Evolutionary conservation across 2,329 filamentous ascomycete genomes (phyloP).

Genomic region (Mariannaea sp.): DNA sequence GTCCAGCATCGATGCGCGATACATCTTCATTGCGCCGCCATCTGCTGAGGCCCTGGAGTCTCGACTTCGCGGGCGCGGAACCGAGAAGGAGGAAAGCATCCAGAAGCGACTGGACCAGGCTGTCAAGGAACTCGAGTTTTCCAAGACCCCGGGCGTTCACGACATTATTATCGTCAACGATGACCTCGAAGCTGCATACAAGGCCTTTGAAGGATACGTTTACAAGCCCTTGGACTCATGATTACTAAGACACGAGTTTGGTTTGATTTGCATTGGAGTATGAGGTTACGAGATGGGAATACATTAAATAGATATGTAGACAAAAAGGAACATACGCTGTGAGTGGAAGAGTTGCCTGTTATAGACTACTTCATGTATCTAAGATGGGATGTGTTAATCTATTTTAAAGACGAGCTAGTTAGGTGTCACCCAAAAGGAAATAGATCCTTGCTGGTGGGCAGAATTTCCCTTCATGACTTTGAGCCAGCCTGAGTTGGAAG

Average conservation of each 20-base stretch:
- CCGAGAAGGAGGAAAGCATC: conserved; percentile 75
- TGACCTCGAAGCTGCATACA: conserved; percentile 56
- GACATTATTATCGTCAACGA: conserved; percentile 48
- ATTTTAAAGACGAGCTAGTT: too few relatives aligned
- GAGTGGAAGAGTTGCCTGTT: neutral
- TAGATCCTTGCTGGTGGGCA: too few relatives aligned
- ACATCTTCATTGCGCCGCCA: conserved; percentile 85
- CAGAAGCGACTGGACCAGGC: conserved; percentile 73
- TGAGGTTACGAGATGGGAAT: neutral
- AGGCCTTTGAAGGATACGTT: conserved; percentile 56
- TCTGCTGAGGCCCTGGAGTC: conserved; percentile 74
- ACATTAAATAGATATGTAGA: neutral
- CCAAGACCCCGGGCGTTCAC: conserved; percentile 62
- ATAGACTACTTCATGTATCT: neutral
- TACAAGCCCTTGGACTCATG: conserved; percentile 36
- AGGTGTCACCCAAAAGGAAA: too few relatives aligned
- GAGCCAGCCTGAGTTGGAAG: too few relatives aligned
- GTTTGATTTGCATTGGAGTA: neutral
- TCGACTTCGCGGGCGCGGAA: conserved; percentile 74
- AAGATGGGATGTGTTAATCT: too few relatives aligned
- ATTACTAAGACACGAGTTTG: neutral
- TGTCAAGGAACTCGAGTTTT: conserved; percentile 73
- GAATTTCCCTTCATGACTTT: too few relatives aligned
- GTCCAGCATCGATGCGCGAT: conserved; percentile 75
- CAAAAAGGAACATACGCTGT: neutral